Conservation (phyloP, 176 grass and related monocot species). For the Carex littledalei region DNA sequence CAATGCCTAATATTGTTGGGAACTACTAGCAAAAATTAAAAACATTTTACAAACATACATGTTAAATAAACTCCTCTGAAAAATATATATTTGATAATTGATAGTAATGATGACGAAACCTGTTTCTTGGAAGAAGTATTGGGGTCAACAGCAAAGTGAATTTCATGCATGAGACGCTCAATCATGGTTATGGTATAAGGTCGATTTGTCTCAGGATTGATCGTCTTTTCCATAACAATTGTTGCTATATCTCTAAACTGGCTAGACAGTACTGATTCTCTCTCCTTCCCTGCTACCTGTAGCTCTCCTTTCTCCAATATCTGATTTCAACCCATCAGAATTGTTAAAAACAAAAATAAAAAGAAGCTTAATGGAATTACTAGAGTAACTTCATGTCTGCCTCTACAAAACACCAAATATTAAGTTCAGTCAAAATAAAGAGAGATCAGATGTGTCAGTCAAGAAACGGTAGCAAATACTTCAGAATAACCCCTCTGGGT, state of each 20-base stretch:
- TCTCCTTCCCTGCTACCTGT: slow-evolving; percentile 93
- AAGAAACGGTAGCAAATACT: background rate
- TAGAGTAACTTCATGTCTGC: background rate
- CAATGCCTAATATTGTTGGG: background rate
- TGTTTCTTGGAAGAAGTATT: slow-evolving; percentile 69
- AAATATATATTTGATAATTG: background rate
- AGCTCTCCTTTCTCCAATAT: slow-evolving; percentile 96
- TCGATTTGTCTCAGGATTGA: slow-evolving; percentile 60
- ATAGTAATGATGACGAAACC: slow-evolving; percentile 4
- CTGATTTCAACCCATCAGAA: slow-evolving; percentile 12
- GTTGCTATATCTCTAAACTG: slow-evolving; percentile 96
- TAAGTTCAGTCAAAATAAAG: background rate
- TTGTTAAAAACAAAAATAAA: background rate
- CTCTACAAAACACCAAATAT: background rate
- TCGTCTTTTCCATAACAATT: slow-evolving; percentile 93
- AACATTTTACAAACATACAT: background rate
- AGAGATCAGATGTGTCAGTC: background rate
- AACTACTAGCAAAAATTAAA: background rate
- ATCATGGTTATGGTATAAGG: slow-evolving; percentile 96
- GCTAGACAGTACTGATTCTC: slow-evolving; percentile 69
- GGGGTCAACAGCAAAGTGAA: slow-evolving; percentile 64
- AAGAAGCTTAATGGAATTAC: background rate
- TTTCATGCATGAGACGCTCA: slow-evolving; percentile 88
- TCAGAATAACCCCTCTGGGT: background rate
- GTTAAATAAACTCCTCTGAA: background rate